Percentiles rank a stretch among this genome's conserved stretches.
Evolutionary conservation across 2,329 filamentous ascomycete genomes (phyloP).

Genomic region (Monilinia fructigena): DNA sequence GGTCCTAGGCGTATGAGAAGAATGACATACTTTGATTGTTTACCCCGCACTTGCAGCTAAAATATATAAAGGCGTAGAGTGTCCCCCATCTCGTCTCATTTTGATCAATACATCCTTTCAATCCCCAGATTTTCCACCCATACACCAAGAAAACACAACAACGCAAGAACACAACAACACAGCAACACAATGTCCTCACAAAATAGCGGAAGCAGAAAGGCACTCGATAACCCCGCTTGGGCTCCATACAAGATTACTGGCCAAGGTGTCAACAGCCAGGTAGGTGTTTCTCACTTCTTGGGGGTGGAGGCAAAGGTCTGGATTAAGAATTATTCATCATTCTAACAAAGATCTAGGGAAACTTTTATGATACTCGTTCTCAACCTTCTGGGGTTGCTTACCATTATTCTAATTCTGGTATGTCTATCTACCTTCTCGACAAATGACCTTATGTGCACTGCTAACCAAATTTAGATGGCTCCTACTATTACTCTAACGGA

Average conservation of each 20-base stretch:
- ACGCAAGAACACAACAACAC: too few relatives aligned
- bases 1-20: too few relatives aligned
- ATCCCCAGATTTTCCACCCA: too few relatives aligned
- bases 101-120: too few relatives aligned
- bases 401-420: constrained; percentile 15
- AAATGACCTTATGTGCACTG: too few relatives aligned
- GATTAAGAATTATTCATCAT: neutral
- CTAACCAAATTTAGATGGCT: constrained; percentile 48
- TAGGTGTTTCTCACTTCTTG: neutral
- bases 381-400: neutral
- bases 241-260: neutral
- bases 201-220: neutral
- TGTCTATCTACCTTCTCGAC: constrained; percentile 54
- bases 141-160: too few relatives aligned
- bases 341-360: neutral
- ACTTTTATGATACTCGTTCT: neutral
- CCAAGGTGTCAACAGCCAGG: neutral
- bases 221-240: neutral
- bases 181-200: too few relatives aligned
- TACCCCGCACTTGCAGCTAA: too few relatives aligned
- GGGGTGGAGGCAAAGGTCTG: too few relatives aligned
- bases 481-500: constrained; percentile 72
- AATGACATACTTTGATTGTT: too few relatives aligned
- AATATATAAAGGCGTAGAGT: too few relatives aligned
- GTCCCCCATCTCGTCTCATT: too few relatives aligned